Percentiles rank a stretch among this genome's conserved stretches.
These are phyloP conservation scores for Allantophomopsis lycopodina DNA, from an alignment of 2,329 filamentous ascomycete species.

Conservation along the genomic window DNA sequence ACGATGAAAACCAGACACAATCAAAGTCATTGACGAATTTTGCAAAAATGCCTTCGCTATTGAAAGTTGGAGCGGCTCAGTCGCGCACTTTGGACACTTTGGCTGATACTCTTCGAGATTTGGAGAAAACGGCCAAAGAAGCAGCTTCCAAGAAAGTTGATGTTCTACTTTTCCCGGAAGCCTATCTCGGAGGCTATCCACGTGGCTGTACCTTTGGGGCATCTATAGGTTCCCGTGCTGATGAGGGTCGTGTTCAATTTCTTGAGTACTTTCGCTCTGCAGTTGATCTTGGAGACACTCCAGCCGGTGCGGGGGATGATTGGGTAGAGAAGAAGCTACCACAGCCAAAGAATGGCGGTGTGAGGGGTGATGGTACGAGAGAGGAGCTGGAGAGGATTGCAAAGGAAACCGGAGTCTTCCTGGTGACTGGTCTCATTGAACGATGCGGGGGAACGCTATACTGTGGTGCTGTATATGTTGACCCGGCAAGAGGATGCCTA, in stretches of 20 bases:
- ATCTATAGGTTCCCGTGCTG: conserved; percentile 53
- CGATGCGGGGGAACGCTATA: conserved; percentile 71
- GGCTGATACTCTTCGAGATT: conserved; percentile 47
- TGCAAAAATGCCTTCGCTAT: conserved; percentile 2
- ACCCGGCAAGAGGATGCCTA: conserved; percentile 55
- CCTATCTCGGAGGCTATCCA: conserved; percentile 84
- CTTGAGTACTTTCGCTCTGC: conserved; percentile 65
- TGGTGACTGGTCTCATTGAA: conserved; percentile 72
- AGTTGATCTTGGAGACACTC: conserved; percentile 75
- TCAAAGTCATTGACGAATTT: neutral
- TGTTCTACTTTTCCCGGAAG: conserved; percentile 81
- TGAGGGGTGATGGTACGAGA: conserved; percentile 60
- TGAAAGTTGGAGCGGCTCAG: conserved; percentile 29
- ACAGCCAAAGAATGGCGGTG: conserved; percentile 23
- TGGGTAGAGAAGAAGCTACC: conserved; percentile 54
- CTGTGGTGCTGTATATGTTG: conserved; percentile 72
- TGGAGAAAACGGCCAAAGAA: conserved; percentile 45
- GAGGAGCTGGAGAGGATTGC: conserved; percentile 70
- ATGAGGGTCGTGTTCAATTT: conserved; percentile 67
- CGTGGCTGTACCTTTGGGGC: conserved; percentile 68
- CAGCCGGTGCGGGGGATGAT: conserved; percentile 49
- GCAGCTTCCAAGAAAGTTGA: conserved; percentile 45
- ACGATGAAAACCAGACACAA: too few species aligned
- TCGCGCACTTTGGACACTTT: conserved; percentile 28
- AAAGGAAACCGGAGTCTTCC: conserved; percentile 63